Evolutionary conservation across 2,329 filamentous ascomycete species (phyloP), one percentile per base, ranked within the genome.

Genomic region (Aureobasidium uvarum): DNA sequence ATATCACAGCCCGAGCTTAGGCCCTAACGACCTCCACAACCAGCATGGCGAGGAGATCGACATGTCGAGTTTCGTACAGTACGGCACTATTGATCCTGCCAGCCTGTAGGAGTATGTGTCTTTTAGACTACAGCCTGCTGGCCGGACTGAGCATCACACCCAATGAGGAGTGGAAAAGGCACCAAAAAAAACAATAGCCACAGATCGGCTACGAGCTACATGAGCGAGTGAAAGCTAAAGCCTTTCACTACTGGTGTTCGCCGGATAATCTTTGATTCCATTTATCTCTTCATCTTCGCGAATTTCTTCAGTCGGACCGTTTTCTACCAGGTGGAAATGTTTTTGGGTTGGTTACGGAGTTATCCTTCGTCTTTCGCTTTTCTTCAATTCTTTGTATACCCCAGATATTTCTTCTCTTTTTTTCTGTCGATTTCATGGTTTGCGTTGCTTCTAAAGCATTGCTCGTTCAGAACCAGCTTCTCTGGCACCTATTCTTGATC

Each of bases 61-160:
- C 69, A 79, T 81, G 77, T 75, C 80, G 58, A 78, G 77, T 48
- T 74, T 80, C 66, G 78, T 80, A 65, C 77, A 79, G 70, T 81
- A 79, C 68, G 77, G 77, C 69, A 79, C 79, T 59, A 77, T 82
- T 64, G 80, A 81, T 68, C 79, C 79, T 38, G 73, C 77, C 20
- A 78, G 77, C 67, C 69, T 79, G 59, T 78, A 75, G 68, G 74
- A 75, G 51, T 74, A 76, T 66, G 71, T 28, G 45, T 41, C 59
- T 45, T 38, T 14, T 20, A 8, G 33, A 52, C 46, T 51, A 43
- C 46, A 62, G 59, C 59, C 45, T 62, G 59, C 59, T 52, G 59
- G 59, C 59, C 23, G 59, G 59, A 52, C 59, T 62, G 59, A 39
- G 36, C 31, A 55, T 25, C 23, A n/a, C 36, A 52, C 14, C 25